These are phyloP conservation scores for Glonium stellatum DNA, from an alignment of 495 filamentous ascomycete species.

Conservation along the genomic window DNA sequence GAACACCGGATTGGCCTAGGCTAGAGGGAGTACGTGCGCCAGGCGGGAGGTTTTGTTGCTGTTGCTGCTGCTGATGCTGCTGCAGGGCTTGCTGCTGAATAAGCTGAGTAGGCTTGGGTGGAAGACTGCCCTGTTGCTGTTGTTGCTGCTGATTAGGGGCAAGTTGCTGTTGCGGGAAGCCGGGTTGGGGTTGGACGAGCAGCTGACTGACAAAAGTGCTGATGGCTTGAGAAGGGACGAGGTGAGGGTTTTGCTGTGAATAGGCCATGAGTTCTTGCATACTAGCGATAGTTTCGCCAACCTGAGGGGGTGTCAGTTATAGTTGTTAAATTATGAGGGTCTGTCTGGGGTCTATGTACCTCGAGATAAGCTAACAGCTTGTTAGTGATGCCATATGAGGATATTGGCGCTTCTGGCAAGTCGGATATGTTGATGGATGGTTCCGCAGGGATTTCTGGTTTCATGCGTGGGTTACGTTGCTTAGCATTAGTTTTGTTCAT, in stretches of 20 bases:
- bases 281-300: slow-evolving; percentile 37
- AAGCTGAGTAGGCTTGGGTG: slow-evolving; percentile 20
- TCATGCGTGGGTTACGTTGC: slow-evolving; percentile 13
- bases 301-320: slow-evolving; percentile 21
- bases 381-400: slow-evolving; percentile 27
- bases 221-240: slow-evolving; percentile 33
- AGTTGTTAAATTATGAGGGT: neutral
- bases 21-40: slow-evolving; percentile 19
- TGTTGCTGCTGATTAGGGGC: slow-evolving; percentile 21
- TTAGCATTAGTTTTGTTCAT: slow-evolving; percentile 32
- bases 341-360: slow-evolving; percentile 16
- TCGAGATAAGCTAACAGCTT: slow-evolving; percentile 35
- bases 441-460: slow-evolving; percentile 27
- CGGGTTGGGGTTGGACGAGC: slow-evolving; percentile 14
- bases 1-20: slow-evolving; percentile 24
- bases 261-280: slow-evolving; percentile 37
- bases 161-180: slow-evolving; percentile 23
- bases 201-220: slow-evolving; percentile 25
- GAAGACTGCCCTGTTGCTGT: slow-evolving; percentile 28
- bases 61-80: slow-evolving; percentile 12
- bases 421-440: slow-evolving; percentile 25
- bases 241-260: slow-evolving; percentile 28
- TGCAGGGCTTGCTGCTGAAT: slow-evolving; percentile 11
- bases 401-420: slow-evolving; percentile 28
- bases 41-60: slow-evolving; percentile 15